These are phyloP conservation scores for Ganoderma leucocontextum DNA, from an alignment of 1,284 basidiomycete species.

Conservation along the genomic window DNA sequence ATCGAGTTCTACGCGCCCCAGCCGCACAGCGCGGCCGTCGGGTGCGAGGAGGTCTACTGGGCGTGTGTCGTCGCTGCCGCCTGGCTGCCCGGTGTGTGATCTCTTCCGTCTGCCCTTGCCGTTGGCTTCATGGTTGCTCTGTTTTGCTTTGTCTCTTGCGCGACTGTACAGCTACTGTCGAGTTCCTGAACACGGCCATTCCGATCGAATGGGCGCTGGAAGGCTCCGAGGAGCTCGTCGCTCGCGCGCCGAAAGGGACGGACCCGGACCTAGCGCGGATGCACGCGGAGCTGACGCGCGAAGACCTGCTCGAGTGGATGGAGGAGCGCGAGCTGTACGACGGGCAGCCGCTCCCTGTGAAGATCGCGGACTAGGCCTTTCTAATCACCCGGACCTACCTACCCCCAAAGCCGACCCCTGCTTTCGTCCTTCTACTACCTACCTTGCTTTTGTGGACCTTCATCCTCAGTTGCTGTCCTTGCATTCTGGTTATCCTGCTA, in stretches of 20 bases:
- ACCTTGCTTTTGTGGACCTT: neutral
- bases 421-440: neutral
- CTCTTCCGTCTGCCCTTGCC: neutral
- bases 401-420: neutral
- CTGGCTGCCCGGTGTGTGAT: slow-evolving; percentile 25
- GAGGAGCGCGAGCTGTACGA: slow-evolving; percentile 28
- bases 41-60: slow-evolving; percentile 23
- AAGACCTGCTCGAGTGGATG: slow-evolving; percentile 27
- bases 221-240: slow-evolving; percentile 16
- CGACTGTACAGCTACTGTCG: slow-evolving; percentile 19
- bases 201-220: slow-evolving; percentile 23
- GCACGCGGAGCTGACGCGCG: slow-evolving; percentile 23
- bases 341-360: slow-evolving; percentile 20
- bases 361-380: slow-evolving; percentile 15
- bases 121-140: slow-evolving; percentile 15
- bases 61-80: slow-evolving; percentile 20
- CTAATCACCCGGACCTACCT: neutral
- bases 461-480: slow-evolving; percentile 2
- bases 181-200: slow-evolving; percentile 17
- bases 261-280: slow-evolving; percentile 23
- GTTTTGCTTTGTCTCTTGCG: slow-evolving; percentile 2
- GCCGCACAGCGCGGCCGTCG: slow-evolving; percentile 17
- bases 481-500: neutral
- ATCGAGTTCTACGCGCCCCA: slow-evolving; percentile 21
- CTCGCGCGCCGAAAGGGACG: slow-evolving; percentile 22